These are phyloP conservation scores for Ustilago xerochloae DNA, from an alignment of 1,284 basidiomycete genomes.

Conservation along the genomic window DNA sequence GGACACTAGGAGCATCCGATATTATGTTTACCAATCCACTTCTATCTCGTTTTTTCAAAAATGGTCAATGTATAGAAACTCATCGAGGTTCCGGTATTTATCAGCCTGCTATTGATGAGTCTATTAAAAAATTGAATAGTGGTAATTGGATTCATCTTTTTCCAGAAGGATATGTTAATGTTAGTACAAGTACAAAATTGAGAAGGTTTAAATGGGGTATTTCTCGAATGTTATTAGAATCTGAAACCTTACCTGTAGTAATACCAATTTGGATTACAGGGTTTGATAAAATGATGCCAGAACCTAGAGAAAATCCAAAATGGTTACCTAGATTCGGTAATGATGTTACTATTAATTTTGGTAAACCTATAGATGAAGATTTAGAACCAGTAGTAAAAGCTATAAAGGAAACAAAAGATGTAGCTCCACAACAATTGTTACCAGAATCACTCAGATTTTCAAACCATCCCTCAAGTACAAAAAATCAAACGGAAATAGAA, in stretches of 20 bases:
- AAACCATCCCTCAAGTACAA: neutral
- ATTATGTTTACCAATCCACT: conserved; percentile 88
- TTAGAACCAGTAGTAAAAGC: conserved; percentile 31
- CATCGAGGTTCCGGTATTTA: conserved; percentile 89
- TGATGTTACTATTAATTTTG: conserved; percentile 58
- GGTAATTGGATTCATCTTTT: conserved; percentile 96
- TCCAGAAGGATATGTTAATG: conserved; percentile 88
- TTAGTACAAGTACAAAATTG: conserved; percentile 74
- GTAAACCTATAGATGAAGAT: conserved; percentile 45
- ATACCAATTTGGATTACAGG: conserved; percentile 94
- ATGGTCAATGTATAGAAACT: conserved; percentile 93
- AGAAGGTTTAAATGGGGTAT: conserved; percentile 96
- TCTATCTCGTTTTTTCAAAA: conserved; percentile 79
- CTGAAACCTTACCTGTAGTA: conserved; percentile 74
- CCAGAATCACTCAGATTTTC: conserved; percentile 15
- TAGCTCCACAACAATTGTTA: conserved; percentile 25
- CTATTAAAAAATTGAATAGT: conserved; percentile 80
- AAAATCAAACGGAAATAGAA: too few species aligned
- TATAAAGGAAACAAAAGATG: conserved; percentile 3
- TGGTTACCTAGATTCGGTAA: conserved; percentile 58
- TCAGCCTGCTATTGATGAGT: conserved; percentile 84
- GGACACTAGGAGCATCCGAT: conserved; percentile 90
- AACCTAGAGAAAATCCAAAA: conserved; percentile 56
- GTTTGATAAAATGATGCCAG: conserved; percentile 65
- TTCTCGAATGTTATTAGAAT: conserved; percentile 72